phyloP scores from a whole-genome alignment of 2,329 filamentous ascomycete genomes.

The Xylaria sp. region DNA sequence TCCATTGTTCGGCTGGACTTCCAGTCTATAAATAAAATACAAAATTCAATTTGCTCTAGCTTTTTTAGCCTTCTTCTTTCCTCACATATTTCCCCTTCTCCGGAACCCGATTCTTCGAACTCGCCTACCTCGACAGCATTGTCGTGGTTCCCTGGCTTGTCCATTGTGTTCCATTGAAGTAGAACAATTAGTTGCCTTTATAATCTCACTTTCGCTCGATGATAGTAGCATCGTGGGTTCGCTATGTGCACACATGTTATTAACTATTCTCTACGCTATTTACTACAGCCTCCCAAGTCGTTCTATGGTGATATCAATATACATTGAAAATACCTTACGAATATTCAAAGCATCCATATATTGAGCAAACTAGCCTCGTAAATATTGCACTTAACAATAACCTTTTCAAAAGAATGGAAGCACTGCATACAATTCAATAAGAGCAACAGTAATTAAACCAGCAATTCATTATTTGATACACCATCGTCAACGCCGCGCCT shows the following conservation, averaged over 20 bases:
- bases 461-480: conserved; percentile 28
- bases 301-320: not conserved
- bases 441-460: not conserved
- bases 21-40: conserved; percentile 25
- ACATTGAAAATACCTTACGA: not conserved
- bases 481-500: conserved; percentile 52
- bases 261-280: not conserved
- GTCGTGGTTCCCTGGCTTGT: conserved; percentile 54
- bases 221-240: conserved; percentile 66
- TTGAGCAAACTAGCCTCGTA: not conserved
- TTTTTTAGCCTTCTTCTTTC: conserved; percentile 49
- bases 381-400: not conserved
- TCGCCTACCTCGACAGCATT: conserved; percentile 43
- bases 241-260: conserved; percentile 67
- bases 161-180: conserved; percentile 62
- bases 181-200: conserved; percentile 67
- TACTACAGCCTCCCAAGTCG: not conserved
- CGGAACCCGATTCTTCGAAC: conserved; percentile 50
- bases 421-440: not conserved
- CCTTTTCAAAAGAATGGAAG: not conserved
- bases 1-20: conserved; percentile 24
- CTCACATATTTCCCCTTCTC: conserved; percentile 64
- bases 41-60: conserved; percentile 17
- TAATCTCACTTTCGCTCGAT: conserved; percentile 66
- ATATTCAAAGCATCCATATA: not conserved